Conservation (phyloP, 768 basidiomycete genomes). For the Psilocybe azurescens region DNA sequence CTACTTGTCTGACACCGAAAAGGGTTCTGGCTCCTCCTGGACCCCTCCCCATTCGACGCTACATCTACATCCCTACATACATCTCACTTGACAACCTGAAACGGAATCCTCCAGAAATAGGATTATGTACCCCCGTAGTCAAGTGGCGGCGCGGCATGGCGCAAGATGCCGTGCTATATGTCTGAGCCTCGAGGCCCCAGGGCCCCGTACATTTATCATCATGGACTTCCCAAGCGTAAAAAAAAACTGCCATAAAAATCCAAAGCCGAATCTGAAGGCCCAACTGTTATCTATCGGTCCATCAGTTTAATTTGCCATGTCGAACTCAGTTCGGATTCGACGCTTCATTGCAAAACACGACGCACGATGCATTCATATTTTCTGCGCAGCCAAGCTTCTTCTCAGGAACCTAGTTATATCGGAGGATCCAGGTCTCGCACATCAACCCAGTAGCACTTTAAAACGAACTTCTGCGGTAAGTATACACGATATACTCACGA, state of each 20-base stretch:
- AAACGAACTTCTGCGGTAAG: not conserved
- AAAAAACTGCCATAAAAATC: not conserved
- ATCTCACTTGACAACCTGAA: not conserved
- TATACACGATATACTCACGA: too few species aligned
- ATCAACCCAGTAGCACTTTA: too few species aligned
- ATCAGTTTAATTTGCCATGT: not conserved
- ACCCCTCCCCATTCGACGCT: not conserved
- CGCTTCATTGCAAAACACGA: not conserved
- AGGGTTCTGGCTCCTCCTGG: not conserved
- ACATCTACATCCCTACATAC: not conserved
- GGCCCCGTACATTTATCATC: not conserved
- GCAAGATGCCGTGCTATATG: not conserved
- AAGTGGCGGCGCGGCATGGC: not conserved
- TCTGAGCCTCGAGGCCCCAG: not conserved
- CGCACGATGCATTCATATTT: too few species aligned
- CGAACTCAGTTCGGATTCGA: not conserved
- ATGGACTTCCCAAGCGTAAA: not conserved
- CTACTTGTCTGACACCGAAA: not conserved
- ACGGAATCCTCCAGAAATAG: not conserved
- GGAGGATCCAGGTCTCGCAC: too few species aligned
- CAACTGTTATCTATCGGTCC: not conserved
- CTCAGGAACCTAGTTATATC: too few species aligned
- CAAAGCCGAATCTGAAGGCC: not conserved
- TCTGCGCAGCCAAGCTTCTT: too few species aligned
- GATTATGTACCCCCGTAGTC: not conserved